A percentile compares a stretch with the other conserved stretches of the same genome.
Conservation (phyloP, 345 rosid species). For the Luvunga scandens region DNA sequence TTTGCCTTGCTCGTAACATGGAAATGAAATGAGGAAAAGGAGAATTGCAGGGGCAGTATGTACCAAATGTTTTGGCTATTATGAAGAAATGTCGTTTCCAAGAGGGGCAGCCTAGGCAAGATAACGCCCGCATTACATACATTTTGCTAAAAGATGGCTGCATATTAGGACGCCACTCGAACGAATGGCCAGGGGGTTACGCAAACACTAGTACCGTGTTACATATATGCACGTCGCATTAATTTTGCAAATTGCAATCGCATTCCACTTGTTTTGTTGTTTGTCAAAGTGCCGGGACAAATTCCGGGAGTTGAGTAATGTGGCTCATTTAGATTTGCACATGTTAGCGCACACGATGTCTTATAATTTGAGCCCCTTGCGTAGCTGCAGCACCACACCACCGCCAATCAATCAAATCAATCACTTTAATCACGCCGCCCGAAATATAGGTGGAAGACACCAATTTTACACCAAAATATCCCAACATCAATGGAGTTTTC, state of each 20-base stretch:
- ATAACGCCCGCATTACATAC: background rate
- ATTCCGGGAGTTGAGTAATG: constrained; percentile 8
- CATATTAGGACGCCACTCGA: constrained; percentile 21
- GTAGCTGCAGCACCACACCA: constrained; percentile 20
- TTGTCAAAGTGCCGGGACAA: background rate
- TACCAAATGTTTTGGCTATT: background rate
- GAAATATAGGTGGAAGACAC: constrained; percentile 16
- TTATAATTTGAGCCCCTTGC: constrained; percentile 5
- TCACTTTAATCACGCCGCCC: background rate
- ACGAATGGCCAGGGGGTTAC: no score
- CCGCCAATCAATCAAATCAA: background rate
- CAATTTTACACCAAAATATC: background rate
- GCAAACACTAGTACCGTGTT: no score
- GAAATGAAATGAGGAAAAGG: background rate
- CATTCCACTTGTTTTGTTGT: no score
- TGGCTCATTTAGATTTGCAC: background rate
- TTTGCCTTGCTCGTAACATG: no score
- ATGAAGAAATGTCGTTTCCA: background rate
- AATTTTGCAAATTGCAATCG: no score
- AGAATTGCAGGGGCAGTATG: background rate
- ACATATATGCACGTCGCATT: no score
- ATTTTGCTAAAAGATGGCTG: background rate
- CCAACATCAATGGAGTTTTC: constrained; percentile 8
- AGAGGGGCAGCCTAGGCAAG: background rate
- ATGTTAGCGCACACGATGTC: background rate